Evolutionary conservation across 2,329 filamentous ascomycete species (phyloP).

Genomic region (Proliferodiscus dingleyae): DNA sequence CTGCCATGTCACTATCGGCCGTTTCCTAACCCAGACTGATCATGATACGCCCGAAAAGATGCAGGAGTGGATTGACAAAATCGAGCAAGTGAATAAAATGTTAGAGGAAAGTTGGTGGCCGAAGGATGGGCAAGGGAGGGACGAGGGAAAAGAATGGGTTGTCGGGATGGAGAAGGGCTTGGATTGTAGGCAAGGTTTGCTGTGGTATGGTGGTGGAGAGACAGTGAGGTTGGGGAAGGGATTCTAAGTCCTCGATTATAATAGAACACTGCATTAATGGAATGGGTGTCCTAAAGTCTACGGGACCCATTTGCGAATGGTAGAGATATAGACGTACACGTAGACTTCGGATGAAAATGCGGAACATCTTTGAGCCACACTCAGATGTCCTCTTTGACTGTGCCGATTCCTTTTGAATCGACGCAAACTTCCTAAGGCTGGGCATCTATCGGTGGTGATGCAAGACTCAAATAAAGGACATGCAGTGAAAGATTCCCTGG

Average conservation of each 20-base stretch:
- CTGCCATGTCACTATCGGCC: conserved; percentile 80
- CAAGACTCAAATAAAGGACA: too few species aligned
- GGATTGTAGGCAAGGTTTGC: conserved; percentile 65
- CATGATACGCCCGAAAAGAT: conserved; percentile 49
- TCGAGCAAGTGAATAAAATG: conserved; percentile 76
- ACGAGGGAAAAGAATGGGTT: conserved; percentile 66
- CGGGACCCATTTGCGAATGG: too few species aligned
- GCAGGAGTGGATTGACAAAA: conserved; percentile 57
- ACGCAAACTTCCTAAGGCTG: too few species aligned
- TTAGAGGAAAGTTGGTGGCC: conserved; percentile 69
- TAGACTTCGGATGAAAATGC: too few species aligned
- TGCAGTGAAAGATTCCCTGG: too few species aligned
- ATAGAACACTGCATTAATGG: too few species aligned
- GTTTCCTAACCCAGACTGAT: conserved; percentile 68
- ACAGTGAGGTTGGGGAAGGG: conserved; percentile 60
- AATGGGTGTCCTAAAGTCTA: too few species aligned
- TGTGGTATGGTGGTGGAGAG: conserved; percentile 87
- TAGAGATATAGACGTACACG: too few species aligned
- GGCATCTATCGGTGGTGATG: too few species aligned
- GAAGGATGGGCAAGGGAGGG: conserved; percentile 35
- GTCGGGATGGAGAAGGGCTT: conserved; percentile 83
- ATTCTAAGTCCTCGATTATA: conserved; percentile 37
- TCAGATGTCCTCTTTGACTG: too few species aligned
- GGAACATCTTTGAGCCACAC: too few species aligned
- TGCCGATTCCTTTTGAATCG: too few species aligned